phyloP scores from a whole-genome alignment of 345 rosid genomes.

The Aquilaria sinensis region DNA sequence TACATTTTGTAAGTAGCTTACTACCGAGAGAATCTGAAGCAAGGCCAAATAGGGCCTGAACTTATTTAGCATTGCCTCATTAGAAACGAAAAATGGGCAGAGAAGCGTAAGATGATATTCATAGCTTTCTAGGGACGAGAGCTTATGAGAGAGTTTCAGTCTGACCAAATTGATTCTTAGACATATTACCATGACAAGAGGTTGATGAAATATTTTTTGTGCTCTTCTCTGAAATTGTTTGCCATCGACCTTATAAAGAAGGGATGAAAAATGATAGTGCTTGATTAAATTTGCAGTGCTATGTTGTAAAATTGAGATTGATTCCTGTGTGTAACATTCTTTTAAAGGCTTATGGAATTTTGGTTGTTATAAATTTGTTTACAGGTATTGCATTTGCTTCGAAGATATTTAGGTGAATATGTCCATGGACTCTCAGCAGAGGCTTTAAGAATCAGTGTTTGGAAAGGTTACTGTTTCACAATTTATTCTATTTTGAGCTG shows the following conservation, averaged over 20 bases:
- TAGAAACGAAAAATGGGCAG: too few species aligned
- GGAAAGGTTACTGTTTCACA: constrained; percentile 66
- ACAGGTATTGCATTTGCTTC: constrained; percentile 96
- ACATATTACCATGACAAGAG: background rate
- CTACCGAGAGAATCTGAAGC: too few species aligned
- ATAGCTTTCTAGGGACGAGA: too few species aligned
- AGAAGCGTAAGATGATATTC: too few species aligned
- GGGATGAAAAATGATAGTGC: background rate
- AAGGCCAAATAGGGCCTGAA: too few species aligned
- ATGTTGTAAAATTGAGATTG: background rate
- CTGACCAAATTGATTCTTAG: background rate
- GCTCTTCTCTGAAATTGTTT: background rate
- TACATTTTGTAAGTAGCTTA: too few species aligned
- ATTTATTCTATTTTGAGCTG: background rate
- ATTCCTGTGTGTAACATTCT: constrained; percentile 2
- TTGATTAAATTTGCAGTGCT: background rate
- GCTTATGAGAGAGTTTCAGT: background rate
- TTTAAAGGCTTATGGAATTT: constrained; percentile 1
- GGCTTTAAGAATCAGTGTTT: constrained; percentile 92
- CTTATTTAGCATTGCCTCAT: too few species aligned
- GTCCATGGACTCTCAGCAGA: constrained; percentile 92
- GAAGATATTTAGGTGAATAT: constrained; percentile 92
- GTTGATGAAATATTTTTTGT: background rate
- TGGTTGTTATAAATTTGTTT: constrained; percentile 11
- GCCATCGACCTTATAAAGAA: too few species aligned